Evolutionary conservation across 441 rosid species (phyloP), one percentile per base, ranked within the genome.

Genomic region (Raphanus hybrid): DNA sequence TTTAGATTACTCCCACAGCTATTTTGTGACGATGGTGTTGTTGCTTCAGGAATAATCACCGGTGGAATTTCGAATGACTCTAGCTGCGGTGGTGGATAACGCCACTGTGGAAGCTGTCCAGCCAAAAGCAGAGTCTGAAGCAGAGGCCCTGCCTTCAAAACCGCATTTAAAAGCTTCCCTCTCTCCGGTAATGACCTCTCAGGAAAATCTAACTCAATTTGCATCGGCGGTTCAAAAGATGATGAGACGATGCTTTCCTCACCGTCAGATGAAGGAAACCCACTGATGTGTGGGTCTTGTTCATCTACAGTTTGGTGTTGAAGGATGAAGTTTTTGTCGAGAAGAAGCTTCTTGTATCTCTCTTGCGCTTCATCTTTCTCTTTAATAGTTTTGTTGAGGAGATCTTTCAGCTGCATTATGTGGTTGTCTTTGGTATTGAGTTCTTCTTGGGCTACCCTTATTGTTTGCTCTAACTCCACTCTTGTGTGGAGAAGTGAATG

Each of bases 201-300:
- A 16, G 83, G 85, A 57, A 81, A 79, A 10, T 59, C 59, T 20
- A 77, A 57, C 68, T 74, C 64, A 0, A 65, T 37, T 39, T 71
- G 84, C 29, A 84, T 75, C 3, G 74, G 75, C 8, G 79, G 85
- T 73, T 84, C 84, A 0, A 89, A 83, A 18, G 99, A 91, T 8
- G 99, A 92, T 8, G 99, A 92, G 67, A 95, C 98, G 18, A 88
- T 93, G 89, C 96, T 92, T 77, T 93, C 98, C 59, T 95, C 98
- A 18, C 98, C 89, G 61, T 95, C 98, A 0, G 99, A 91, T 26
- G 87, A 85, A 2, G 80, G 88, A 77, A 90, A 84, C 26, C 86
- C 89, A 76, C 83, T 69, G 57, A 63, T 69, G 84, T 85, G 78
- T 62, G 84, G 83, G 0, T 80, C 80, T 50, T 75, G 70, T 5